A percentile compares a stretch with the other conserved stretches of the same genome.
These are phyloP conservation scores for Rhynchospora tenuis DNA, from an alignment of 176 grass and related monocot genomes.

Conservation along the genomic window DNA sequence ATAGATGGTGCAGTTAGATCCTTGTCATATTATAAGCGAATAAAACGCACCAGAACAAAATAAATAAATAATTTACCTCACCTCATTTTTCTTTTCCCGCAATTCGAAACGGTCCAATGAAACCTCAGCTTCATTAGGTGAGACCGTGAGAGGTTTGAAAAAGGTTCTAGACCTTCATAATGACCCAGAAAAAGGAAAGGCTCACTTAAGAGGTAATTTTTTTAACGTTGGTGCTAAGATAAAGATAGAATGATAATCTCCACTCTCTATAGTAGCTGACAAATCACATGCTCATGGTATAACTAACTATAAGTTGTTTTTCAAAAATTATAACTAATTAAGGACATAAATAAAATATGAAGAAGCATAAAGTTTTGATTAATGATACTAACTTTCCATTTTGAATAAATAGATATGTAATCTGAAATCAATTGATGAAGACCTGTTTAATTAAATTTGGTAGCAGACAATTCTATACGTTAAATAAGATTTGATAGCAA, in stretches of 20 bases:
- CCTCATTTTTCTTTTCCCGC: background rate
- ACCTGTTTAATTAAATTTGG: too few species aligned
- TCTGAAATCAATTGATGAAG: background rate
- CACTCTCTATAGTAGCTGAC: background rate
- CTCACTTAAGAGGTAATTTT: background rate
- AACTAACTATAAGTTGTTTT: background rate
- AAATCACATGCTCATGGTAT: background rate
- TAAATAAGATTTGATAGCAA: background rate
- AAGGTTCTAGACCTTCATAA: background rate
- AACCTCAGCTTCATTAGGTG: too few species aligned
- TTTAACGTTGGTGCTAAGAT: background rate
- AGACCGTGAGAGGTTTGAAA: background rate
- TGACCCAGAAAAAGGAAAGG: background rate
- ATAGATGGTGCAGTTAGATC: too few species aligned
- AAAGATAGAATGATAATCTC: background rate
- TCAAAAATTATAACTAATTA: background rate
- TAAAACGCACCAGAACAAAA: too few species aligned
- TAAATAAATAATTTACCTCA: too few species aligned
- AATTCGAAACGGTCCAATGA: too few species aligned
- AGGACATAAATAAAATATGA: background rate
- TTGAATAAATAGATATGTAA: background rate
- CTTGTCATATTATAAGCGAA: too few species aligned
- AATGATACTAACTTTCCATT: background rate
- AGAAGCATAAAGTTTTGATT: background rate
- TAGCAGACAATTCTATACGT: too few species aligned